Evolutionary conservation across 306 rosid genomes (phyloP).

Genomic region (Mucuna pruriens): DNA sequence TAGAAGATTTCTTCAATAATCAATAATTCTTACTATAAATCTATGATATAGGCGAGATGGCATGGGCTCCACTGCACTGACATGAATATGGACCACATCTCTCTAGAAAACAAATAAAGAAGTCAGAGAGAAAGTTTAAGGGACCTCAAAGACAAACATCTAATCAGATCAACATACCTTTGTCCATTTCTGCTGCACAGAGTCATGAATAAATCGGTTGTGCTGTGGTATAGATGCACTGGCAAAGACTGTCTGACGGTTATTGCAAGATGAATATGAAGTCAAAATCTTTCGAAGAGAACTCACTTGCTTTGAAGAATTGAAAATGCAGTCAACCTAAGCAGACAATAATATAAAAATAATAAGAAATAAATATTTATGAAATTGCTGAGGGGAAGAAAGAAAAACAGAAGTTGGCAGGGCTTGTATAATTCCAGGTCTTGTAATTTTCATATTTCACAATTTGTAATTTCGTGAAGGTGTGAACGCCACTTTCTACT

Average conservation of each 20-base stretch:
- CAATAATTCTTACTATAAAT: constrained; percentile 67
- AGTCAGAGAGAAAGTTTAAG: constrained; percentile 31
- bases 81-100: constrained; percentile 83
- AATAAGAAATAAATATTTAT: constrained; percentile 1
- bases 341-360: constrained; percentile 24
- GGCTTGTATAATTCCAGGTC: constrained; percentile 24
- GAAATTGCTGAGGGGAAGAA: constrained; percentile 26
- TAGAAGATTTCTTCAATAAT: constrained; percentile 8
- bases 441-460: constrained; percentile 14
- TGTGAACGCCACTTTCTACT: neutral
- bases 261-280: constrained; percentile 70
- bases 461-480: constrained; percentile 1
- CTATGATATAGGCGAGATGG: constrained; percentile 77
- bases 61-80: constrained; percentile 82
- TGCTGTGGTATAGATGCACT: constrained; percentile 98
- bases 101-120: constrained; percentile 57
- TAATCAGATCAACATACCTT: constrained; percentile 60
- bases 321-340: constrained; percentile 95
- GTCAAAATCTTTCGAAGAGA: constrained; percentile 88
- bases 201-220: constrained; percentile 77
- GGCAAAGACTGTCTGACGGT: constrained; percentile 89
- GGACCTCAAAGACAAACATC: constrained; percentile 36
- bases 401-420: neutral
- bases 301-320: constrained; percentile 83
- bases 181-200: constrained; percentile 96